These are phyloP conservation scores for Kodamaea jinghongensis DNA, from an alignment of 805 yeast species.

Conservation along the genomic window DNA sequence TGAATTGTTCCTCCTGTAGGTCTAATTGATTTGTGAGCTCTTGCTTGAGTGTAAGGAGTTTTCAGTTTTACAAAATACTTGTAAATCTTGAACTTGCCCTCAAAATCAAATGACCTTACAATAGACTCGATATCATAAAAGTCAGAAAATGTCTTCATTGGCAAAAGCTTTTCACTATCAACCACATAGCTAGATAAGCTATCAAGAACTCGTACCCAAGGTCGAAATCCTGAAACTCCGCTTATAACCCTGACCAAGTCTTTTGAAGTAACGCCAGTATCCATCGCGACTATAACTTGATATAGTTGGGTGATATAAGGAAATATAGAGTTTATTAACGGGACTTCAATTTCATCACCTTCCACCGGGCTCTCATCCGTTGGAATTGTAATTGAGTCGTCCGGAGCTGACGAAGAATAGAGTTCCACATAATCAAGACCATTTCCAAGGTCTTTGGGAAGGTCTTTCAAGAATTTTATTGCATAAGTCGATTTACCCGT, in stretches of 20 bases:
- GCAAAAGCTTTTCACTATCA: constrained; percentile 18
- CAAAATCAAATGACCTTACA: constrained; percentile 64
- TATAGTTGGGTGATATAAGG: constrained; percentile 67
- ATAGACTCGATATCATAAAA: constrained; percentile 31
- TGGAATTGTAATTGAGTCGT: not conserved
- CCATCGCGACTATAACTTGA: constrained; percentile 31
- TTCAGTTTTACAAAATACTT: constrained; percentile 43
- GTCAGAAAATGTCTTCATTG: constrained; percentile 25
- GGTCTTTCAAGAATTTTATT: constrained; percentile 41
- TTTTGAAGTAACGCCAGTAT: constrained; percentile 59
- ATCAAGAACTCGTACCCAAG: constrained; percentile 52
- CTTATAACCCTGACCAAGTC: constrained; percentile 47
- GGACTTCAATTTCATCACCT: constrained; percentile 10
- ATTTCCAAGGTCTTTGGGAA: constrained; percentile 47
- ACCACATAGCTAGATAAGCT: constrained; percentile 39
- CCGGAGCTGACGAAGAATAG: constrained; percentile 4
- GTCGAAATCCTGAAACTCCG: constrained; percentile 54
- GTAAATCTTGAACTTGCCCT: constrained; percentile 71
- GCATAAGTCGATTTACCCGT: constrained; percentile 34
- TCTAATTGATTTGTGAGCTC: constrained; percentile 11
- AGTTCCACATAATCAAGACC: constrained; percentile 37
- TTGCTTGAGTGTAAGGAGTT: constrained; percentile 9
- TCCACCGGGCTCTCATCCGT: not conserved
- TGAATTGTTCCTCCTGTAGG: constrained; percentile 2
- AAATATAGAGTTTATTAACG: constrained; percentile 49